Evolutionary conservation across 164 flowering plant species (phyloP).

Genomic region (Piper betle): DNA sequence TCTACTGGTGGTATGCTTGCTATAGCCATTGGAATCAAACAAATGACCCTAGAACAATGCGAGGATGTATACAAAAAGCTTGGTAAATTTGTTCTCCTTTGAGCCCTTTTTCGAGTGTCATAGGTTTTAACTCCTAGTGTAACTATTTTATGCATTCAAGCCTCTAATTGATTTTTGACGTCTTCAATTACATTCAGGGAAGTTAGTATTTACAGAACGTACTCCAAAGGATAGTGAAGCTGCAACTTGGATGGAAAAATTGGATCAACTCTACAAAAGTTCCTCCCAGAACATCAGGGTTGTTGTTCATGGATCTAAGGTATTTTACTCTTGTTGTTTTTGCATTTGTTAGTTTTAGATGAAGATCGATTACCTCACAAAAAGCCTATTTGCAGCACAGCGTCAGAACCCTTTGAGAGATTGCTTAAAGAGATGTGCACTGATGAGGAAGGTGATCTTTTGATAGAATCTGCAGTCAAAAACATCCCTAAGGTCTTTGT

Average conservation of each 20-base stretch:
- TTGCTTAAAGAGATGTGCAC: constrained; percentile 95
- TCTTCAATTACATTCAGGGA: constrained; percentile 33
- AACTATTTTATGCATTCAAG: neutral
- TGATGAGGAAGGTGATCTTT: constrained; percentile 95
- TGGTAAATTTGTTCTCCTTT: constrained; percentile 30
- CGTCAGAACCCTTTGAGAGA: constrained; percentile 95
- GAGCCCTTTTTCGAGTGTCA: too few species aligned
- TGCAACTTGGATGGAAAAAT: constrained; percentile 95
- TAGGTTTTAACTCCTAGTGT: neutral
- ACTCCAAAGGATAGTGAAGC: constrained; percentile 96
- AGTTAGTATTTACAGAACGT: constrained; percentile 93
- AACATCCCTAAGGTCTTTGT: constrained; percentile 82
- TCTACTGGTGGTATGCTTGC: constrained; percentile 99
- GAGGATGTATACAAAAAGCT: constrained; percentile 97
- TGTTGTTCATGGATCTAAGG: constrained; percentile 98
- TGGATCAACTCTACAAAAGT: constrained; percentile 95
- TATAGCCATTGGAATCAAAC: constrained; percentile 87
- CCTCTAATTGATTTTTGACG: constrained; percentile 1
- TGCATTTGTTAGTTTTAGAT: neutral
- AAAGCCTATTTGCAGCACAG: constrained; percentile 71
- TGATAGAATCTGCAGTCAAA: constrained; percentile 91
- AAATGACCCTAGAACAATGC: constrained; percentile 77
- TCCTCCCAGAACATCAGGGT: constrained; percentile 97
- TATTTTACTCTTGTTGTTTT: constrained; percentile 12
- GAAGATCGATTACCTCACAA: constrained; percentile 4